These are phyloP conservation scores for Rhizophagus clarus DNA, from an alignment of 192 early-diverging fungal genomes.

Conservation along the genomic window DNA sequence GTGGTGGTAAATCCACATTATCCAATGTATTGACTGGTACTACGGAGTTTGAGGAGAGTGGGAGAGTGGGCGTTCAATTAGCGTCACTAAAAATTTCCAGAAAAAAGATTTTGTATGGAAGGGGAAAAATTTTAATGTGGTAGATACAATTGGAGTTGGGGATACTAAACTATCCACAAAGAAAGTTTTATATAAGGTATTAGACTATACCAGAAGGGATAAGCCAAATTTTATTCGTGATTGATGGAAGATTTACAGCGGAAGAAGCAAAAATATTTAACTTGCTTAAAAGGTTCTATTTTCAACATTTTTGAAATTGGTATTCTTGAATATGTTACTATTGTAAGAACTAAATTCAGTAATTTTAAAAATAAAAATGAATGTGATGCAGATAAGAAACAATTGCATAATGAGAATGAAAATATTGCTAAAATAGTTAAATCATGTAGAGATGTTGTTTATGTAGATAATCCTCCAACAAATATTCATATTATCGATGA, in stretches of 20 bases:
- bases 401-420: not conserved
- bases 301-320: not conserved
- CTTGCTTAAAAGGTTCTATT: not conserved
- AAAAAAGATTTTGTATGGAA: not conserved
- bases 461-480: slow-evolving; percentile 11
- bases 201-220: not conserved
- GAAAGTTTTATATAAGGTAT: not conserved
- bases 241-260: not conserved
- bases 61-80: not conserved
- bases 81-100: not conserved
- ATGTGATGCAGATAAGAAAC: not conserved
- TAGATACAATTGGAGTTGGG: slow-evolving; percentile 7
- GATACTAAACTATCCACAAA: not conserved
- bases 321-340: not conserved
- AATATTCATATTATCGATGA: not conserved
- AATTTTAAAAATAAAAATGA: not conserved
- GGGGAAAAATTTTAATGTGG: not conserved
- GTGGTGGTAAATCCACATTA: slow-evolving; percentile 3
- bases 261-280: not conserved
- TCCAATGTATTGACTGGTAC: slow-evolving; percentile 4
- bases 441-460: not conserved
- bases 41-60: not conserved
- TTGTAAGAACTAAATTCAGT: not conserved
- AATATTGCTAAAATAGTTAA: not conserved
- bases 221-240: not conserved